These are phyloP conservation scores for Catunica adiposa DNA, from an alignment of 2,329 filamentous ascomycete species.

Conservation along the genomic window DNA sequence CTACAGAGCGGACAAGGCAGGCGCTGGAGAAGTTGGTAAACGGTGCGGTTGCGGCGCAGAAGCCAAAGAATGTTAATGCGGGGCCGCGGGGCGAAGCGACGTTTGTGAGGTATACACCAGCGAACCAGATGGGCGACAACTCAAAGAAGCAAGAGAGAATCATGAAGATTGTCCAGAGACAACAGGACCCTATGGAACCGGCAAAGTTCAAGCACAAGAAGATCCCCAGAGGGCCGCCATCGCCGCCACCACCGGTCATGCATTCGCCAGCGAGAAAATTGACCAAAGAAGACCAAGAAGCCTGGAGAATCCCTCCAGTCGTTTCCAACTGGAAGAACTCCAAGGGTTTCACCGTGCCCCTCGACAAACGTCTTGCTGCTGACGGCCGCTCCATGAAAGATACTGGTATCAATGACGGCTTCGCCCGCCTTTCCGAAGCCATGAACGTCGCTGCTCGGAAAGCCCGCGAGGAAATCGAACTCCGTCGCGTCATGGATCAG, in stretches of 20 bases:
- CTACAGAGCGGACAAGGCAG: slow-evolving; percentile 74
- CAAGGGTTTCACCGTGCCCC: slow-evolving; percentile 88
- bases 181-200: slow-evolving; percentile 88
- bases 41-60: slow-evolving; percentile 78
- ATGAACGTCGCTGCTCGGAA: slow-evolving; percentile 89
- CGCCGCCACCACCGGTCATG: slow-evolving; percentile 84
- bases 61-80: slow-evolving; percentile 84
- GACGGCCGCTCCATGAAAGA: slow-evolving; percentile 87
- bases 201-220: slow-evolving; percentile 99
- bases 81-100: slow-evolving; percentile 71
- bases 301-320: slow-evolving; percentile 75
- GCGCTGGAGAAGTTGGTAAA: slow-evolving; percentile 69
- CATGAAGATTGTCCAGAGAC: slow-evolving; percentile 93
- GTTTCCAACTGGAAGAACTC: slow-evolving; percentile 99
- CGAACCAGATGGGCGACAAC: slow-evolving; percentile 87
- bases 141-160: slow-evolving; percentile 83
- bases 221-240: slow-evolving; percentile 81
- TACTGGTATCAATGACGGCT: slow-evolving; percentile 94
- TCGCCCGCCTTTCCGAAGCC: slow-evolving; percentile 88
- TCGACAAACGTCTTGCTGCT: slow-evolving; percentile 89
- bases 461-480: slow-evolving; percentile 85
- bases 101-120: slow-evolving; percentile 88
- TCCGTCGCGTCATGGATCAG: slow-evolving; percentile 89
- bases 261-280: slow-evolving; percentile 88
- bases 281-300: slow-evolving; percentile 91